These are phyloP conservation scores for Prunella vulgaris DNA, from an alignment of 257 asterid species.

Conservation along the genomic window DNA sequence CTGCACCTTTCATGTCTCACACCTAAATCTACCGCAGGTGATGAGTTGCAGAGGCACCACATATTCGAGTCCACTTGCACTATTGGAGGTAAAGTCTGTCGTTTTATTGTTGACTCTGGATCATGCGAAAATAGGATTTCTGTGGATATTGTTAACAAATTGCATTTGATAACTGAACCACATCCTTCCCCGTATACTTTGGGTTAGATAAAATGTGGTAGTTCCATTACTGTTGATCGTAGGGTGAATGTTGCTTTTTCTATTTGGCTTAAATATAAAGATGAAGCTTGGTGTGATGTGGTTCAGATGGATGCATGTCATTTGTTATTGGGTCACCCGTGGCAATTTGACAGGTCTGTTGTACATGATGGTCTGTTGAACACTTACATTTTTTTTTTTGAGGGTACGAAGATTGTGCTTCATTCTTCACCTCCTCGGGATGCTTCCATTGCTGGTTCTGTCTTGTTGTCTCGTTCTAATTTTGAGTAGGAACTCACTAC, in stretches of 20 bases:
- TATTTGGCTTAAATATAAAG: not conserved
- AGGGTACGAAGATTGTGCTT: not conserved
- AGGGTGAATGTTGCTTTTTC: not conserved
- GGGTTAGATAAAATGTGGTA: not conserved
- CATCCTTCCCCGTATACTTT: not conserved
- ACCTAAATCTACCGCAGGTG: too few relatives aligned
- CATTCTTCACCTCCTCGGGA: too few relatives aligned
- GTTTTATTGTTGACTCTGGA: not conserved
- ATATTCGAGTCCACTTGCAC: not conserved
- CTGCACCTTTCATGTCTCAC: too few relatives aligned
- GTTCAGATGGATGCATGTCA: not conserved
- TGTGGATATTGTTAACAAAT: too few relatives aligned
- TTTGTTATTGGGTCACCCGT: not conserved
- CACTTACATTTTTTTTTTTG: not conserved
- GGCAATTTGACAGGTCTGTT: not conserved
- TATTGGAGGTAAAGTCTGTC: not conserved
- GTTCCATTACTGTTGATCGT: not conserved
- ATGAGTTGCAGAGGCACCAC: not conserved
- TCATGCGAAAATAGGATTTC: not conserved
- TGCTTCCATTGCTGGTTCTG: too few relatives aligned
- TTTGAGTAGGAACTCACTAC: too few relatives aligned
- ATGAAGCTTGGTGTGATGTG: not conserved
- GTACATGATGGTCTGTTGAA: not conserved
- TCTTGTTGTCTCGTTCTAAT: too few relatives aligned
- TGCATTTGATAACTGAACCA: not conserved